Base-by-base conservation (phyloP, 352 stramenopile genomes). In the Pythium brachiatum region DNA sequence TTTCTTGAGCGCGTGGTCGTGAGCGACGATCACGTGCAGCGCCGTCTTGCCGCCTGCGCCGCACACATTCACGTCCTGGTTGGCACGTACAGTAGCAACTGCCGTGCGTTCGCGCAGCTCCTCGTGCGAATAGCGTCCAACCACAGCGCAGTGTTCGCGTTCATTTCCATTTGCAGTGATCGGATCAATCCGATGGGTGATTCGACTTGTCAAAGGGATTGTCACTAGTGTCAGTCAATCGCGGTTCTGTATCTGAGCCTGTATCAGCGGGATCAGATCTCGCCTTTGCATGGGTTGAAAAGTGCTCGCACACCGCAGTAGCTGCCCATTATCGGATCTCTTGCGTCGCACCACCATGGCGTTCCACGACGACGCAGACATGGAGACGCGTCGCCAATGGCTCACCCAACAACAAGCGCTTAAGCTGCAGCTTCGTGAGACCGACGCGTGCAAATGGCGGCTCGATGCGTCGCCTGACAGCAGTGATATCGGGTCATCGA, bases 361-460 rank as follows among this genome's bases (percentile, higher is more conserved):
- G 18, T 43, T n/a, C 2, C 36, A 43, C 57, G 32, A 57, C 46
- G 48, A 39, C 9, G 57, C 44, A 21, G 46, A 34, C 34, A 29
- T 48, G 38, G 59, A 55, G 7, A 53, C 41, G 32, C 60, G 60
- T 7, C 26, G 2, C 5, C 52, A 48, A 26, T 66, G 60, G 60
- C 43, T 53, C 21, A 26, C 31, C 21, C 72, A 88, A 70, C 82
- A 91, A 53, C 54, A 81, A 7, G 60, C 75, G 48, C 80, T 91
- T 31, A 91, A 91, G 70, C 52, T 68, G 48, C 69, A 67, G 27
- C 58, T 91, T 34, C 57, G 72, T 27, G 73, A 86, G 60, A 54
- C 51, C 25, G 82, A 91, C 50, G 48, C 50, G 25, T 71, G 73
- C 38, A 64, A 71, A 8, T 91, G 80, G 82, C 59, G 63, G 12